A percentile compares a stretch with the other conserved stretches of the same genome.
Conservation (phyloP, 306 rosid species). For the Medicago lupulina region DNA sequence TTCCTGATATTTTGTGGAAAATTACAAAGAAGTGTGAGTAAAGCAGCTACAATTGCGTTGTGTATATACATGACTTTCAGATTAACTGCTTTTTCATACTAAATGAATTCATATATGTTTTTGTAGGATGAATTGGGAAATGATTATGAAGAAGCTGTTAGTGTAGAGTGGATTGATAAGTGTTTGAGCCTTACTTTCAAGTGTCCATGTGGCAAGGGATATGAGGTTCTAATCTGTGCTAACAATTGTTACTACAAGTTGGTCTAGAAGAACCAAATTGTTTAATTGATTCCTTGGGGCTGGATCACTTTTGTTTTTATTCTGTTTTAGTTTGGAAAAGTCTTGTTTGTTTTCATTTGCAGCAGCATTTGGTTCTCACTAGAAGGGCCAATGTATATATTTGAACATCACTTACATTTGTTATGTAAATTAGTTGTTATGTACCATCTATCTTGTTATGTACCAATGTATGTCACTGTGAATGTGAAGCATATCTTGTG, state of each 20-base stretch:
- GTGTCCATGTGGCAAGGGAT: conserved; percentile 69
- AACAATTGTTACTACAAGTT: conserved; percentile 69
- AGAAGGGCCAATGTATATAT: conserved; percentile 22
- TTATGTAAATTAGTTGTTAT: conserved; percentile 7
- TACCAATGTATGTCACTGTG: not conserved
- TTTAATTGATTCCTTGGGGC: not conserved
- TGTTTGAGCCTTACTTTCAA: conserved; percentile 50
- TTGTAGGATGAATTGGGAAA: conserved; percentile 47
- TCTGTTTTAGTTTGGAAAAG: not conserved
- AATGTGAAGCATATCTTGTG: too few species aligned
- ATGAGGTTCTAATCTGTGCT: conserved; percentile 57
- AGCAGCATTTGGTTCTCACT: conserved; percentile 9
- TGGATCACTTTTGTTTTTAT: conserved; percentile 10
- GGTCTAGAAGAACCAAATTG: conserved; percentile 39
- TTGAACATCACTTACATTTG: conserved; percentile 6
- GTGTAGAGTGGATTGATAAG: conserved; percentile 59
- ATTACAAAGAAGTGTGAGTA: not conserved
- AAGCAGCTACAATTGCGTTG: not conserved
- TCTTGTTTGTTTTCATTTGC: conserved; percentile 4
- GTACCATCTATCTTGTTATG: conserved; percentile 4
- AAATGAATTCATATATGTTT: not conserved
- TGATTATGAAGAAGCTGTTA: conserved; percentile 55
- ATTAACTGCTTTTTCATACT: not conserved
- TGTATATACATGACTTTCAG: not conserved
- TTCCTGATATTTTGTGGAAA: not conserved